Evolutionary conservation across 495 filamentous ascomycete genomes (phyloP).

Genomic region (Penicillium coffeae): DNA sequence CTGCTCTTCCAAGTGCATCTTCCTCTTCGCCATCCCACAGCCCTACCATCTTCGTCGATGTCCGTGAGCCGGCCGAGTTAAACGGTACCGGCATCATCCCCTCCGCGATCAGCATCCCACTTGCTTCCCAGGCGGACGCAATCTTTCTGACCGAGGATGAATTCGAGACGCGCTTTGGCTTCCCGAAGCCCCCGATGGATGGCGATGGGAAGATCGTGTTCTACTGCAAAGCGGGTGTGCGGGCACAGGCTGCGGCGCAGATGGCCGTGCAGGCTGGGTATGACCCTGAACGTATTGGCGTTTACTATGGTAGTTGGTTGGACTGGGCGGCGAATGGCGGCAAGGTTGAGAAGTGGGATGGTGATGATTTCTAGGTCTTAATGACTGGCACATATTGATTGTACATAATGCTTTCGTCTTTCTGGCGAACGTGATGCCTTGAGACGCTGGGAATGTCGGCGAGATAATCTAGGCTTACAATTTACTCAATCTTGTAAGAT

Average conservation of each 20-base stretch:
- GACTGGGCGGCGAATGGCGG: conserved; percentile 78
- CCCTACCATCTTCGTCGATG: conserved; percentile 54
- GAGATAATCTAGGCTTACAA: too few relatives aligned
- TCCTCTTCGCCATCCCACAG: conserved; percentile 22
- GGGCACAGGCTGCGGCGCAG: conserved; percentile 74
- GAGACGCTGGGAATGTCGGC: too few relatives aligned
- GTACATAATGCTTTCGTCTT: conserved; percentile 6
- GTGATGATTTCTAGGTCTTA: conserved; percentile 19
- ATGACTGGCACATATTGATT: not conserved
- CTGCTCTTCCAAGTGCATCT: conserved; percentile 28
- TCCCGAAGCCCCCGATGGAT: conserved; percentile 35
- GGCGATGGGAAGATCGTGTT: conserved; percentile 57
- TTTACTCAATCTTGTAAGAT: too few relatives aligned
- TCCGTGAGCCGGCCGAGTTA: conserved; percentile 83
- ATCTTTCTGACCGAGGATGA: conserved; percentile 69
- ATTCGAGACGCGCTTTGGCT: conserved; percentile 57
- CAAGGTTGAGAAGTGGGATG: conserved; percentile 50
- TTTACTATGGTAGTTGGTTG: conserved; percentile 86
- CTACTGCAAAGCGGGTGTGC: conserved; percentile 89
- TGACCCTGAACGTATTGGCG: conserved; percentile 62
- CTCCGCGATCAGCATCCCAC: conserved; percentile 70
- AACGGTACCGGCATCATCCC: conserved; percentile 69
- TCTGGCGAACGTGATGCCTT: too few relatives aligned
- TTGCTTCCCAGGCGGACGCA: conserved; percentile 71
- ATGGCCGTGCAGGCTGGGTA: conserved; percentile 76